These are phyloP conservation scores for Sporothrix pallida DNA, from an alignment of 2,329 filamentous ascomycete genomes.

Conservation along the genomic window DNA sequence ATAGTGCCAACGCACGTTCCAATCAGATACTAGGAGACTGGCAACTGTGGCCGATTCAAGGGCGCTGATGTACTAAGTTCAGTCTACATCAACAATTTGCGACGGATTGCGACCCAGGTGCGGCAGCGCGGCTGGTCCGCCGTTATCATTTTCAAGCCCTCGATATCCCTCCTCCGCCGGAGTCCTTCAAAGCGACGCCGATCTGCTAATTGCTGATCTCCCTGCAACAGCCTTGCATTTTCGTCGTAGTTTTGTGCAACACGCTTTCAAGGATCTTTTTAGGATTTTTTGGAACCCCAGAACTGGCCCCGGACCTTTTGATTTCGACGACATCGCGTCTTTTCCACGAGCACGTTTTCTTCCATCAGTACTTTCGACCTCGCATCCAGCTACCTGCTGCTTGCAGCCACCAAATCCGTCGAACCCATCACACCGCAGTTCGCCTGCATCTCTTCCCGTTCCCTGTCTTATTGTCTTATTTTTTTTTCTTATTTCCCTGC, in stretches of 20 bases:
- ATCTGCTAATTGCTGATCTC: constrained; percentile 8
- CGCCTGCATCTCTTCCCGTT: neutral
- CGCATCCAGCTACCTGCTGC: neutral
- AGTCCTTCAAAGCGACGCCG: constrained; percentile 7
- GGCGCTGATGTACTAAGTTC: neutral
- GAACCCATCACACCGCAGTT: neutral
- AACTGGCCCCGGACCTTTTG: neutral
- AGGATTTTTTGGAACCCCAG: neutral
- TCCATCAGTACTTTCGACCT: neutral
- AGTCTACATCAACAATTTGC: neutral
- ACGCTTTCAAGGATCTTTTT: neutral
- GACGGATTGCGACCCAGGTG: neutral
- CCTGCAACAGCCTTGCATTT: neutral
- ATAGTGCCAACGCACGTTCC: constrained; percentile 19
- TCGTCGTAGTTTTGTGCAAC: neutral
- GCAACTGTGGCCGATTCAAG: neutral
- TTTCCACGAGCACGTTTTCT: constrained; percentile 5
- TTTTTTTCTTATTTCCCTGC: neutral
- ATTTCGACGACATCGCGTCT: constrained; percentile 19
- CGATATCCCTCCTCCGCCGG: constrained; percentile 6
- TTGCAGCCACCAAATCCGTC: neutral
- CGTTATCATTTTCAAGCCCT: neutral
- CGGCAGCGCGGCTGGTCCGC: constrained; percentile 2
- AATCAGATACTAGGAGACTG: neutral
- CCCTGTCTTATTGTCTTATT: neutral